phyloP scores from a whole-genome alignment of 1,139 yeast genomes.

The Diutina rugosa region DNA sequence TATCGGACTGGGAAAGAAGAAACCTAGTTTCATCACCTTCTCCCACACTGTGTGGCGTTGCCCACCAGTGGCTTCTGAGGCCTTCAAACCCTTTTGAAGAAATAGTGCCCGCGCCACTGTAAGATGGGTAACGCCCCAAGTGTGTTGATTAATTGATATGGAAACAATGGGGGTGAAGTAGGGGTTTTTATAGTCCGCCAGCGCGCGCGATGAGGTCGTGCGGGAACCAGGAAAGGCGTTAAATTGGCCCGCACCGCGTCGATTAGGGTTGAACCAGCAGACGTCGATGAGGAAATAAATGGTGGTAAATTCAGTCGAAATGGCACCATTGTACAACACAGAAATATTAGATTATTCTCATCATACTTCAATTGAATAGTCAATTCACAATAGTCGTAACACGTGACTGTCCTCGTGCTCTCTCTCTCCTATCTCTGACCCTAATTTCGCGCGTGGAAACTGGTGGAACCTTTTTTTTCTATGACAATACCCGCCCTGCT shows the following conservation, averaged over 20 bases:
- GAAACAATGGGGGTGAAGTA: not conserved
- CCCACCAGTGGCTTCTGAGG: not conserved
- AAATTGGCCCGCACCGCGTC: not conserved
- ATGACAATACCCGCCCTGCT: no score
- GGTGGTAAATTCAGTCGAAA: no score
- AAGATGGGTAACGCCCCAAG: no score
- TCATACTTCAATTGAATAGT: no score
- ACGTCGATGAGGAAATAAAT: no score
- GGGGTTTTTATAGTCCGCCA: not conserved
- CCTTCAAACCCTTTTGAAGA: not conserved
- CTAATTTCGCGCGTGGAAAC: not conserved
- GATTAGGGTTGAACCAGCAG: not conserved
- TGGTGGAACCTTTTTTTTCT: not conserved
- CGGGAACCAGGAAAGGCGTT: not conserved
- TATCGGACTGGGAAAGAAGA: conserved; percentile 73
- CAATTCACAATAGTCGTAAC: not conserved
- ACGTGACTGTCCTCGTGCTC: not conserved
- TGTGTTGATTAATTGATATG: not conserved
- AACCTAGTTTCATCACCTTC: conserved; percentile 46
- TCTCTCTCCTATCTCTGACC: not conserved
- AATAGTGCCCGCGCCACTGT: not conserved
- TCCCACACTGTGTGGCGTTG: not conserved
- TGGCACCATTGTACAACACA: no score
- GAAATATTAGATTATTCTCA: no score
- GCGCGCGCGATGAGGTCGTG: conserved; percentile 1